Conservation (phyloP, 805 yeast species). For the Wickerhamomyces pijperi region DNA sequence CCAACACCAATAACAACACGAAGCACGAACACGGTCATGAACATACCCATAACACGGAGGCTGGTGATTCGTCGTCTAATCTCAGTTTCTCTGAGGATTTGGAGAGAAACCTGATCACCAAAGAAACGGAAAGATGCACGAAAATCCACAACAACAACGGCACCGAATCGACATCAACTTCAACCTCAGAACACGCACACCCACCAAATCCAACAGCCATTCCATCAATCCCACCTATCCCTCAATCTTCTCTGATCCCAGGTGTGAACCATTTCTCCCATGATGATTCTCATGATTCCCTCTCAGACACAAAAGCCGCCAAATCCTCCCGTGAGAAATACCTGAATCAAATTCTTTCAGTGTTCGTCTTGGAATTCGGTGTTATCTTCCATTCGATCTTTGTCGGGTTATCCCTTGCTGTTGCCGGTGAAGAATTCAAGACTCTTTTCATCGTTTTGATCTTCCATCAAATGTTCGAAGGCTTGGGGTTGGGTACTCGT, state of each 20-base stretch:
- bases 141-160: neutral
- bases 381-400: conserved; percentile 75
- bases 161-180: too few species aligned
- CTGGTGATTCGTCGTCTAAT: neutral
- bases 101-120: neutral
- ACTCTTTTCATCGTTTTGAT: conserved; percentile 57
- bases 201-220: too few species aligned
- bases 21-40: neutral
- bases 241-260: conserved; percentile 10
- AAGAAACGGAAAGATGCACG: neutral
- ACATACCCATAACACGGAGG: neutral
- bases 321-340: conserved; percentile 35
- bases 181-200: too few species aligned
- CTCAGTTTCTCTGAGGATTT: neutral
- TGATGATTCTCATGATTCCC: conserved; percentile 27
- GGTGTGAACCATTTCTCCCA: conserved; percentile 32
- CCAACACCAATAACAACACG: too few species aligned
- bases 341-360: conserved; percentile 42
- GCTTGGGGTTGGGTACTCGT: conserved; percentile 76
- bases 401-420: conserved; percentile 68
- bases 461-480: conserved; percentile 78
- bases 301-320: conserved; percentile 27
- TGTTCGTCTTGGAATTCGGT: conserved; percentile 65
- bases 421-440: conserved; percentile 68
- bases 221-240: neutral